Evolutionary conservation across 2,329 filamentous ascomycete species (phyloP).

Genomic region (Apiospora arundinis): DNA sequence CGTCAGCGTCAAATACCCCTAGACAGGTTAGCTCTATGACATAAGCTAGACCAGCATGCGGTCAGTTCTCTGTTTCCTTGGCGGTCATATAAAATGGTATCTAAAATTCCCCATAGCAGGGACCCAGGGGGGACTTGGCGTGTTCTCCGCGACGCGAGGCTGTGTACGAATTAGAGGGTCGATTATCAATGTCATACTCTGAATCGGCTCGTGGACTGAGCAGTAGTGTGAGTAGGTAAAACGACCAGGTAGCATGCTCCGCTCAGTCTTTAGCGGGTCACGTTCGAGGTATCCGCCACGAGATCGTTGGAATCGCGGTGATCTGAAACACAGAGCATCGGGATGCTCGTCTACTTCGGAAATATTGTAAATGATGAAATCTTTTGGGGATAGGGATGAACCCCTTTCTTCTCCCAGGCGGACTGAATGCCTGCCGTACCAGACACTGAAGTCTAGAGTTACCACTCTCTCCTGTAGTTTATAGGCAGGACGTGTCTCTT

Average conservation of each 20-base stretch:
- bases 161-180: not conserved
- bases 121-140: not conserved
- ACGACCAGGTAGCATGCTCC: not conserved
- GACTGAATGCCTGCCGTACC: not conserved
- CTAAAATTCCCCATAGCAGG: not conserved
- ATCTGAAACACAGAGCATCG: not conserved
- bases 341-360: not conserved
- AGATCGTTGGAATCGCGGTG: not conserved
- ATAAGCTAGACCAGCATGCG: not conserved
- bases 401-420: not conserved
- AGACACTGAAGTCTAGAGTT: not conserved
- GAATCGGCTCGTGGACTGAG: not conserved
- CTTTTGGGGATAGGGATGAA: not conserved
- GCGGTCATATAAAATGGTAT: not conserved
- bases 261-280: slow-evolving; percentile 4
- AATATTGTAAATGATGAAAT: not conserved
- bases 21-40: not conserved
- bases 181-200: not conserved
- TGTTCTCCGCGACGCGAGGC: not conserved
- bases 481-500: not conserved
- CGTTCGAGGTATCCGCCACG: not conserved
- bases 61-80: not conserved
- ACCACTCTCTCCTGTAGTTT: not conserved
- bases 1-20: not conserved
- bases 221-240: not conserved